Percentiles rank a stretch among this genome's conserved stretches.
phyloP scores from a whole-genome alignment of 2,329 filamentous ascomycete species.

The Cordyceps cicadae region DNA sequence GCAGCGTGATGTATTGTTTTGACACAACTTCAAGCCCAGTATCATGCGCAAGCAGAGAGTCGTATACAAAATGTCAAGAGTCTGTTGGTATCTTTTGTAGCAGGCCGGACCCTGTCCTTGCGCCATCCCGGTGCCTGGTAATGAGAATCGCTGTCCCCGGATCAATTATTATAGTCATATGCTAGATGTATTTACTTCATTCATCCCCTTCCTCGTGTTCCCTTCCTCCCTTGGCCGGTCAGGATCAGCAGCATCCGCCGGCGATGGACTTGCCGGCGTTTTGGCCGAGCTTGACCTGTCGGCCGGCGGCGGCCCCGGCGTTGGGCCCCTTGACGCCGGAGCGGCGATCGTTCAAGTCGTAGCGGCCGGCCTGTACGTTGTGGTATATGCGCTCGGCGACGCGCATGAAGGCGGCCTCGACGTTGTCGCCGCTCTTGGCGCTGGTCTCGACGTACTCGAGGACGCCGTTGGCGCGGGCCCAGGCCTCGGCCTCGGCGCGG shows the following conservation, averaged over 20 bases:
- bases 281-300: slow-evolving; percentile 38
- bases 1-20: not conserved
- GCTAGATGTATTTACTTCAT: not conserved
- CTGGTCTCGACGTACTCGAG: slow-evolving; percentile 93
- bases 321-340: slow-evolving; percentile 77
- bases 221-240: not conserved
- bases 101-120: not conserved
- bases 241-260: slow-evolving; percentile 36
- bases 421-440: slow-evolving; percentile 89
- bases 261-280: slow-evolving; percentile 28
- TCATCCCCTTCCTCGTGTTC: not conserved
- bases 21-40: not conserved
- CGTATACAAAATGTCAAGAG: not conserved
- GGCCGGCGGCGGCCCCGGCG: slow-evolving; percentile 28
- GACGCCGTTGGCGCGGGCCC: slow-evolving; percentile 78
- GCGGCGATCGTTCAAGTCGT: slow-evolving; percentile 87
- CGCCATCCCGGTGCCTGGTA: too few relatives aligned
- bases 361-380: slow-evolving; percentile 91
- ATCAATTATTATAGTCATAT: not conserved
- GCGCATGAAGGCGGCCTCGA: slow-evolving; percentile 86
- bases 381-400: slow-evolving; percentile 93
- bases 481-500: slow-evolving; percentile 74
- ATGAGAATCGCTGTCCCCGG: not conserved
- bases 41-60: not conserved
- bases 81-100: not conserved